Percentiles rank a stretch among this genome's conserved stretches.
phyloP scores from a whole-genome alignment of 2,329 filamentous ascomycete genomes.

The Bipolaris gigantea region DNA sequence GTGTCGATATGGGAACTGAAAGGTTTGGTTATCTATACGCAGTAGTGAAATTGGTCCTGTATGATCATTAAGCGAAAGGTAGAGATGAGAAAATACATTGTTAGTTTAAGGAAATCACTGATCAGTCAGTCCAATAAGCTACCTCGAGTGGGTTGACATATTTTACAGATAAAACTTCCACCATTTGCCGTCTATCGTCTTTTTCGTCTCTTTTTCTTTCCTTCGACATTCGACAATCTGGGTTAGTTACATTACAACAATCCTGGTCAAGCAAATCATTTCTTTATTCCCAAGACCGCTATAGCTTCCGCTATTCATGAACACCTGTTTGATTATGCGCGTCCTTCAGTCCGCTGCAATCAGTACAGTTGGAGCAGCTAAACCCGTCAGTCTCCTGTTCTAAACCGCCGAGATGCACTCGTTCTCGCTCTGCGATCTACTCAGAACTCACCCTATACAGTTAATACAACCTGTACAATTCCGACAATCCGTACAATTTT shows the following conservation, averaged over 20 bases:
- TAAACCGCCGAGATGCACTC: too few relatives aligned
- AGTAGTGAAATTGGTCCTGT: too few relatives aligned
- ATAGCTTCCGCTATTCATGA: conserved; percentile 1
- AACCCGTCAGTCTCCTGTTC: not conserved
- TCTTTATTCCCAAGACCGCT: not conserved
- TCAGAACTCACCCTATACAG: conserved; percentile 4
- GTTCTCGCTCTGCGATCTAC: not conserved
- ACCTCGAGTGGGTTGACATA: not conserved
- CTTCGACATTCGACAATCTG: not conserved
- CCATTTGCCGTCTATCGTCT: not conserved
- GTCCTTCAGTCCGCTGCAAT: conserved; percentile 11
- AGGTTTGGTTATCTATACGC: too few relatives aligned
- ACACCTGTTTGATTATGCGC: conserved; percentile 8
- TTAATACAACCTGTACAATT: conserved; percentile 7
- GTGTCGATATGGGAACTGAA: too few relatives aligned
- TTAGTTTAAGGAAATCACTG: too few relatives aligned
- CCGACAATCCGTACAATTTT: conserved; percentile 1
- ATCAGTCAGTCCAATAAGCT: too few relatives aligned
- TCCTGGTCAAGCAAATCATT: not conserved
- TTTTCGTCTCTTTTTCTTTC: too few relatives aligned
- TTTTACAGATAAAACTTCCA: not conserved
- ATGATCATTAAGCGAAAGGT: too few relatives aligned
- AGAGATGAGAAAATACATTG: too few relatives aligned
- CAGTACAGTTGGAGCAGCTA: conserved; percentile 12
- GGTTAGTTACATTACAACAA: not conserved